Conservation (phyloP, 345 rosid species). For the Pistacia vera region DNA sequence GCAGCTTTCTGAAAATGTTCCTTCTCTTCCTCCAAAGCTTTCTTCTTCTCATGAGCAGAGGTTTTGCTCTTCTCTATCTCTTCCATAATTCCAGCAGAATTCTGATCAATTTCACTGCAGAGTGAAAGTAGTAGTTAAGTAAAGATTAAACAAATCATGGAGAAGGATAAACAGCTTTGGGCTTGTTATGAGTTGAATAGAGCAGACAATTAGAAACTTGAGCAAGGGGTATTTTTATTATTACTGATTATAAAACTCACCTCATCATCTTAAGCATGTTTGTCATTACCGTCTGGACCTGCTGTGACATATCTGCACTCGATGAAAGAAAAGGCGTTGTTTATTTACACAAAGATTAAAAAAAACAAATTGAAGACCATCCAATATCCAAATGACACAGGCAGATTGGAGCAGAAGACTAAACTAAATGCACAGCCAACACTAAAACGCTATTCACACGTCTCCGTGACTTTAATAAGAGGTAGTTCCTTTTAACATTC, state of each 20-base stretch:
- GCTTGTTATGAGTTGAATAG: background rate
- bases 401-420: background rate
- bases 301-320: conserved; percentile 77
- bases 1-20: conserved; percentile 86
- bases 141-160: background rate
- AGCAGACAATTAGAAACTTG: background rate
- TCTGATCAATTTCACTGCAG: conserved; percentile 84
- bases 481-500: background rate
- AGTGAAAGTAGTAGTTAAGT: conserved; percentile 5
- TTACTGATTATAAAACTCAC: conserved; percentile 40
- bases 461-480: background rate
- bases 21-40: conserved; percentile 68
- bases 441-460: background rate
- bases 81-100: conserved; percentile 59
- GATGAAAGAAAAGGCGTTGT: background rate
- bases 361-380: background rate
- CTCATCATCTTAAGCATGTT: conserved; percentile 83
- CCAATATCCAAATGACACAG: background rate
- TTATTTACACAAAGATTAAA: background rate
- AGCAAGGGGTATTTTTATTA: background rate
- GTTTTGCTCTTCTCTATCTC: conserved; percentile 79
- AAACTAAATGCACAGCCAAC: background rate
- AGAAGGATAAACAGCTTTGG: background rate
- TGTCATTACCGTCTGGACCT: conserved; percentile 74
- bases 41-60: conserved; percentile 70